Evolutionary conservation across 2,329 filamentous ascomycete species (phyloP), one percentile per base, ranked within the genome.

Genomic region (Exophiala calicioides): DNA sequence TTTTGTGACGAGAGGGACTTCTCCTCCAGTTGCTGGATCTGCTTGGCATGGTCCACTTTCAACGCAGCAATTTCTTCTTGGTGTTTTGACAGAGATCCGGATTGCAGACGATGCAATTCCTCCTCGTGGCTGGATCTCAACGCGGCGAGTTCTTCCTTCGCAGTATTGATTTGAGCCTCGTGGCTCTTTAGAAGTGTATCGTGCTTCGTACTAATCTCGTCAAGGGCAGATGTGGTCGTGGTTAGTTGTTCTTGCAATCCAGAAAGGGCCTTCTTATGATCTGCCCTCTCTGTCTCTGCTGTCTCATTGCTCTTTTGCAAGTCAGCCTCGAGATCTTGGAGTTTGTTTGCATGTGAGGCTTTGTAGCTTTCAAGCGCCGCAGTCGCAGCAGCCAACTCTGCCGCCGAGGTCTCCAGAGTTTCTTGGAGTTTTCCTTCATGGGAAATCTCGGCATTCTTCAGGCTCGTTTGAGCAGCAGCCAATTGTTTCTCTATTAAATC

Each of bases 1-100:
- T 66, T 60, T 48, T 68, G 63, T 2, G 65, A 60, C 0, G 58
- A 58, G 19, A 59, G 50, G 16, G 70, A 58, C 38, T 66, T 66
- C 27, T 65, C 57, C 38, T 67, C 58, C 3, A 69, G 59, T 27
- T 58, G 39, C 33, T 66, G 59, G 18, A 70, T 47, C 36, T 67
- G 65, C 12, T 55, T 47, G 12, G 63, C 57, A 44, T 69, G 65
- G 2, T 50, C 54, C 2, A 50, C 46, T 53, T 63, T 64, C 36
- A 52, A 30, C 3, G 42, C 27, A 4, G 31, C 31, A 27, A 47
- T 24, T 34, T 55, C 43, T 36, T 49, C 35, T 12, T 41, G 30
- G 27, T 49, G 32, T 44, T 42, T 24, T 40, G 37, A 41, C 18
- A 46, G 40, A 12, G 38, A 18, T 13, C 39, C 43, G 8, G 44